Evolutionary conservation across 179 eudicot genomes (phyloP).

Genomic region (Camellia oleifera): DNA sequence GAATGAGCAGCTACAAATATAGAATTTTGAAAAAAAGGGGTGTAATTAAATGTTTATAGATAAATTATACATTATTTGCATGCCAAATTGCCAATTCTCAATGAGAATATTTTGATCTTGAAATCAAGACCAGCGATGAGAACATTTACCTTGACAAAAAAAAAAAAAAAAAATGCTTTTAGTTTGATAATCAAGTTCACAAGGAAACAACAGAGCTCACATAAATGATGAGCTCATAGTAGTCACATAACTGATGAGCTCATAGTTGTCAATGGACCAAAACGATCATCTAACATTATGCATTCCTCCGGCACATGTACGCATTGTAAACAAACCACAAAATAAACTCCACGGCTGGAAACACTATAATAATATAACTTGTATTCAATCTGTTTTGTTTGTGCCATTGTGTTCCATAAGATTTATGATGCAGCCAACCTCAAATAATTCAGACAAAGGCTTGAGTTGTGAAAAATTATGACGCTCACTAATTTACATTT

Average conservation of each 20-base stretch:
- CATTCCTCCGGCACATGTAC: neutral
- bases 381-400: no score
- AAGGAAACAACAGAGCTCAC: neutral
- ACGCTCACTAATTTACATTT: neutral
- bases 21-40: neutral
- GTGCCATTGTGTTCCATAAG: neutral
- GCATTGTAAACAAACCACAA: neutral
- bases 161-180: neutral
- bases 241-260: neutral
- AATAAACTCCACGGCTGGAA: neutral
- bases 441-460: neutral
- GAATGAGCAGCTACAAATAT: neutral
- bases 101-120: neutral
- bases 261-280: neutral
- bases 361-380: neutral
- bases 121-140: neutral
- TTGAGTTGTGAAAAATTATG: neutral
- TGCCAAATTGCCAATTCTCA: neutral
- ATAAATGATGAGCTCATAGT: neutral
- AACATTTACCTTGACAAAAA: neutral
- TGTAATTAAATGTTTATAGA: neutral
- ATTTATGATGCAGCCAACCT: no score
- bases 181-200: neutral
- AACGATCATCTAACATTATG: neutral
- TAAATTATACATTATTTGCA: neutral